phyloP scores from a whole-genome alignment of 2,329 filamentous ascomycete species.

The Cercospora beticola region DNA sequence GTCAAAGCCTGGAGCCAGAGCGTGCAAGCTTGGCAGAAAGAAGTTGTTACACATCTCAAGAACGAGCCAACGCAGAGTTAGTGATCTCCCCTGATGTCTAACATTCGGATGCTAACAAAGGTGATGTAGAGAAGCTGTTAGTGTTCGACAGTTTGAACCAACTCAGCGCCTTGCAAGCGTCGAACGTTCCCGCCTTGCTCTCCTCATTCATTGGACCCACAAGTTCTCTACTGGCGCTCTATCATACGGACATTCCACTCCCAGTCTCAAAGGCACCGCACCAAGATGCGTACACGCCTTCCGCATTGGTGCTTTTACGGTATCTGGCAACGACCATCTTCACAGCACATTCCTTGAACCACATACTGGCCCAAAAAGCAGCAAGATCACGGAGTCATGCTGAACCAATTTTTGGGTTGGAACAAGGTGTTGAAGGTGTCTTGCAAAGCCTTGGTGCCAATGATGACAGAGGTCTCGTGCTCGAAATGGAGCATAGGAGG shows the following conservation, averaged over 20 bases:
- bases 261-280: slow-evolving; percentile 23
- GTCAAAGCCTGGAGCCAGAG: slow-evolving; percentile 46
- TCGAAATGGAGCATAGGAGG: slow-evolving; percentile 83
- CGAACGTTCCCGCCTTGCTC: slow-evolving; percentile 66
- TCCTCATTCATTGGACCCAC: slow-evolving; percentile 65
- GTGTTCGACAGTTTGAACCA: slow-evolving; percentile 78
- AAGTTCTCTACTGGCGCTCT: slow-evolving; percentile 73
- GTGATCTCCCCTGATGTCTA: background rate
- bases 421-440: slow-evolving; percentile 74
- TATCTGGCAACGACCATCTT: slow-evolving; percentile 90
- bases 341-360: slow-evolving; percentile 68
- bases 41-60: slow-evolving; percentile 30
- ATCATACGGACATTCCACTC: slow-evolving; percentile 77
- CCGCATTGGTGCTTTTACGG: slow-evolving; percentile 68
- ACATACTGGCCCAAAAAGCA: slow-evolving; percentile 71
- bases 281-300: slow-evolving; percentile 59
- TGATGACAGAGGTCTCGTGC: slow-evolving; percentile 61
- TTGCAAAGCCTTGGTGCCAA: slow-evolving; percentile 64
- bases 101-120: background rate
- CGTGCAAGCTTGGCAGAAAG: slow-evolving; percentile 34
- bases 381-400: slow-evolving; percentile 73
- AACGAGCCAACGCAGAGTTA: slow-evolving; percentile 26
- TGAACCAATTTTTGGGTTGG: slow-evolving; percentile 75
- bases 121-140: slow-evolving; percentile 61
- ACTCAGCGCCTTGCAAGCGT: slow-evolving; percentile 57